Base-by-base conservation (phyloP, 1,284 basidiomycete genomes). In the Golubevia sp. region DNA sequence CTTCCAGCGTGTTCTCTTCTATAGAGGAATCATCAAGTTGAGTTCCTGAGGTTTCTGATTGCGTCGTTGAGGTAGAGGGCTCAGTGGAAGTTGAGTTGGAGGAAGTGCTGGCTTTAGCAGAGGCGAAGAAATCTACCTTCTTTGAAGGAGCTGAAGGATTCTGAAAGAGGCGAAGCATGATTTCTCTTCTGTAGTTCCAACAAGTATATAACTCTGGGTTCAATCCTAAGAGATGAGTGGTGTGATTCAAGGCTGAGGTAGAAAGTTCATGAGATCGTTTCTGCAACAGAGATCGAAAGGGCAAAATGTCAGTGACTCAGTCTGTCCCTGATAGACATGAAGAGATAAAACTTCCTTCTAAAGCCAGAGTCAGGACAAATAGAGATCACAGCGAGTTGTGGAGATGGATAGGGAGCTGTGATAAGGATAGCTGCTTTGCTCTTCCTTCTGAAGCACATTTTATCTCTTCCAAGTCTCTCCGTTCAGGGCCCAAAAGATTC, bases 151-250 rank as follows among this genome's bases (percentile, higher is more conserved):
- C 48, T 20, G 55, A 0, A 27, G 53, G 20, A 44, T 20, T 23
- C 30, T 48, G 26, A 54, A 77, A 79, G 7, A 80, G 52, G n/a
- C 62, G 25, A 15, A 64, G 34, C 8, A 82, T 62, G 3, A 82
- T 62, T 8, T 66, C 59, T 0, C 80, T 59, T 1, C 80, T 67
- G 59, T 72, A 82, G 59, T 82, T 83, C 80, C 80, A 83, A 3
- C 68, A 77, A 4, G 79, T 77, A 59, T 80, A 82, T 30, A 76
- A 68, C 51, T 83, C 80, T 7, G 80, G 80, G 59, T 82, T 83
- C 53, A 75, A 58, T 4, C 74, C 63, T 2, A 83, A 66, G 20
- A 83, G 58, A 15, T 69, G 64, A 1, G 75, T 73, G 0, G 77
- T 79, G 27, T 63, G 67, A 13, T 73, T 66, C 26, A 82, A 66